These are phyloP conservation scores for Myriosclerotinia duriaeana DNA, from an alignment of 2,329 filamentous ascomycete genomes.

Conservation along the genomic window DNA sequence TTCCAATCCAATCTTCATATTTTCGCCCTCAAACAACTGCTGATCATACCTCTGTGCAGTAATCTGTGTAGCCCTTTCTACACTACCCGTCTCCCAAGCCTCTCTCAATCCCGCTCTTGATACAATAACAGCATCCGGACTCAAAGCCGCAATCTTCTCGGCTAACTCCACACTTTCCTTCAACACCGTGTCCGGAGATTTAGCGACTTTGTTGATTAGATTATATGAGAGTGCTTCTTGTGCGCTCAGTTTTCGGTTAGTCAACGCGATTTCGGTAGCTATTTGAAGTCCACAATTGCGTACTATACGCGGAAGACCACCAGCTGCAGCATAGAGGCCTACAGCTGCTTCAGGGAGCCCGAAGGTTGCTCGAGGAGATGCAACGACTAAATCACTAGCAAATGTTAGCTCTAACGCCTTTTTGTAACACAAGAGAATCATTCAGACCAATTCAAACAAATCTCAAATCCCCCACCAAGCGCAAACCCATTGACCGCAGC, in stretches of 20 bases:
- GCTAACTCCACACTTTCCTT: slow-evolving; percentile 62
- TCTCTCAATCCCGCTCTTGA: slow-evolving; percentile 67
- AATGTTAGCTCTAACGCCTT: not conserved
- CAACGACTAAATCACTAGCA: slow-evolving; percentile 66
- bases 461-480: slow-evolving; percentile 75
- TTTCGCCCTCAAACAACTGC: slow-evolving; percentile 62
- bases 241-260: slow-evolving; percentile 60
- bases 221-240: slow-evolving; percentile 62
- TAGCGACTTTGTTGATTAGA: slow-evolving; percentile 64
- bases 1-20: slow-evolving; percentile 69
- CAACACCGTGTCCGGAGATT: slow-evolving; percentile 47
- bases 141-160: slow-evolving; percentile 59
- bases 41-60: slow-evolving; percentile 55
- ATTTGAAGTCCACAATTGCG: slow-evolving; percentile 64
- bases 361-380: slow-evolving; percentile 60
- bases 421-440: not conserved
- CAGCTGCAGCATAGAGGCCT: slow-evolving; percentile 69
- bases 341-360: slow-evolving; percentile 69
- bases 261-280: slow-evolving; percentile 69
- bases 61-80: slow-evolving; percentile 59
- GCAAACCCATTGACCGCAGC: slow-evolving; percentile 77
- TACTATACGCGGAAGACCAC: slow-evolving; percentile 66
- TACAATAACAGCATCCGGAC: slow-evolving; percentile 73
- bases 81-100: slow-evolving; percentile 65
- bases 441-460: slow-evolving; percentile 54